A percentile compares a stretch with the other conserved stretches of the same genome.
Evolutionary conservation across 768 basidiomycete genomes (phyloP).

Genomic region (Baorangia bicolor): DNA sequence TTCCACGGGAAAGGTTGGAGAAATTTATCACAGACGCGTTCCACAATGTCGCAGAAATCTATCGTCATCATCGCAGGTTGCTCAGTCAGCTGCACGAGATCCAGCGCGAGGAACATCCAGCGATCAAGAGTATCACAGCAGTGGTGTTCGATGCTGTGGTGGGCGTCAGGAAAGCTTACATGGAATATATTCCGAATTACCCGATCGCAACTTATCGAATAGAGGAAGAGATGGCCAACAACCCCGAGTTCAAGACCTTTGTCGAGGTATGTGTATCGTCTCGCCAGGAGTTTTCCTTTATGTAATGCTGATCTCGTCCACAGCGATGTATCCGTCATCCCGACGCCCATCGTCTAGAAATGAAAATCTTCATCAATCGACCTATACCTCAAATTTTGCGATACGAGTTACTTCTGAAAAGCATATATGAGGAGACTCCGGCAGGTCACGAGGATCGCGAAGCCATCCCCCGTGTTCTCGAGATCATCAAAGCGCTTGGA

Average conservation of each 20-base stretch:
- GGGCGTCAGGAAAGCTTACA: constrained; percentile 89
- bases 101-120: constrained; percentile 84
- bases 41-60: constrained; percentile 80
- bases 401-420: constrained; percentile 82
- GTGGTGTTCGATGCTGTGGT: constrained; percentile 85
- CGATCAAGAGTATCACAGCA: constrained; percentile 77
- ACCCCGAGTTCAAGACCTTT: constrained; percentile 76
- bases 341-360: constrained; percentile 78
- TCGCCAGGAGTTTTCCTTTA: background rate
- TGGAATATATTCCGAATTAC: constrained; percentile 92
- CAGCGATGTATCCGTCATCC: constrained; percentile 60
- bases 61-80: constrained; percentile 70
- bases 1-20: constrained; percentile 66
- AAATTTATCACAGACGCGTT: constrained; percentile 85
- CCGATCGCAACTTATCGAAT: constrained; percentile 88
- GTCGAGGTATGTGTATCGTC: constrained; percentile 61
- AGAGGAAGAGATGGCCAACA: constrained; percentile 84
- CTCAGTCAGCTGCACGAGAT: constrained; percentile 82
- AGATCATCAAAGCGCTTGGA: constrained; percentile 81
- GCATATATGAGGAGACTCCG: constrained; percentile 74
- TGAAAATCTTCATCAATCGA: constrained; percentile 91
- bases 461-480: constrained; percentile 81
- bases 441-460: constrained; percentile 77
- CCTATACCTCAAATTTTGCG: constrained; percentile 88
- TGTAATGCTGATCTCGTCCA: background rate